These are phyloP conservation scores for Hordeum marinum DNA, from an alignment of 176 grass and related monocot genomes.

Conservation along the genomic window DNA sequence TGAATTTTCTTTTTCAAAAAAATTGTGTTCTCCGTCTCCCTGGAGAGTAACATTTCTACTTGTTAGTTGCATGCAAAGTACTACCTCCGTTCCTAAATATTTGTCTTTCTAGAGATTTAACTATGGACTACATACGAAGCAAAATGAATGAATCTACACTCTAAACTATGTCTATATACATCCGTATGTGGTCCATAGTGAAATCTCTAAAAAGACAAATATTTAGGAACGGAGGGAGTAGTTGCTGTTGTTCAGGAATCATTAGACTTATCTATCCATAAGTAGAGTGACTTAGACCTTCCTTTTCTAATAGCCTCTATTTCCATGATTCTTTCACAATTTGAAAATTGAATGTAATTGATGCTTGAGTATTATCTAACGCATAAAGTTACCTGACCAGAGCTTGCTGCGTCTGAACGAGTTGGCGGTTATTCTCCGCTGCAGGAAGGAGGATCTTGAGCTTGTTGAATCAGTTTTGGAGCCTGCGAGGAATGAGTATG, in stretches of 20 bases:
- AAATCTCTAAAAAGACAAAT: too few species aligned
- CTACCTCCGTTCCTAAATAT: too few species aligned
- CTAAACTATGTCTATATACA: too few species aligned
- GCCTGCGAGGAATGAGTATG: constrained; percentile 58
- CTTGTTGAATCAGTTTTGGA: constrained; percentile 73
- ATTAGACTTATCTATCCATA: neutral
- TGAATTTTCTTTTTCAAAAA: neutral
- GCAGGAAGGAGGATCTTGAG: constrained; percentile 59
- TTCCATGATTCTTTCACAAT: neutral
- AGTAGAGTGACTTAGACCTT: neutral
- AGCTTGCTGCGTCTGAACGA: constrained; percentile 78
- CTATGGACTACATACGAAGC: too few species aligned
- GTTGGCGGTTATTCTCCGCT: constrained; percentile 59
- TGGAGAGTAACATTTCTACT: neutral
- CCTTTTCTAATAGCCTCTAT: neutral
- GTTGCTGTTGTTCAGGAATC: neutral
- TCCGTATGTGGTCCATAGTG: too few species aligned
- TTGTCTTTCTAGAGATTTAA: too few species aligned
- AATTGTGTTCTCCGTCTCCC: neutral
- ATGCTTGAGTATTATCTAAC: constrained; percentile 8
- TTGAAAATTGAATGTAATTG: constrained; percentile 17
- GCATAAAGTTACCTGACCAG: constrained; percentile 32
- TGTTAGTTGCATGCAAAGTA: too few species aligned
- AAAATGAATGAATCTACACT: too few species aligned
- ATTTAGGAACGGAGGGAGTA: too few species aligned